phyloP scores from a whole-genome alignment of 176 grass and related monocot species.

The Echinochloa phyllopogon region DNA sequence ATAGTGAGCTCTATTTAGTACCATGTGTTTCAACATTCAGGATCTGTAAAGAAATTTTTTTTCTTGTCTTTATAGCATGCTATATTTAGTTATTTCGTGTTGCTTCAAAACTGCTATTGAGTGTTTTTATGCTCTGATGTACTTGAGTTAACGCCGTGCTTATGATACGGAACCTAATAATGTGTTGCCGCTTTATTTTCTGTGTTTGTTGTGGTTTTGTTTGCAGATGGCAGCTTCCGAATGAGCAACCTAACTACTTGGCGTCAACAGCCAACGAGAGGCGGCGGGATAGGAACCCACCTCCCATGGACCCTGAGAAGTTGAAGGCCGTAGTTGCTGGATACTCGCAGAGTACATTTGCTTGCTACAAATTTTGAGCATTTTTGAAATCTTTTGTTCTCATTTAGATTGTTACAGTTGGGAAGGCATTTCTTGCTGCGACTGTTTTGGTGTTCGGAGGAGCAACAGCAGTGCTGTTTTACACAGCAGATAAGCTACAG shows the following conservation, averaged over 20 bases:
- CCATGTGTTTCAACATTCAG: background rate
- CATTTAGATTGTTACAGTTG: conserved; percentile 62
- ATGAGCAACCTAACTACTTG: conserved; percentile 63
- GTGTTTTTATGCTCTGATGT: background rate
- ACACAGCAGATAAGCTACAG: conserved; percentile 72
- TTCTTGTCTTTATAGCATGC: background rate
- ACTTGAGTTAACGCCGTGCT: background rate
- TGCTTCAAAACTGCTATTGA: background rate
- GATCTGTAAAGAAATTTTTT: background rate
- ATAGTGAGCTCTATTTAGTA: background rate
- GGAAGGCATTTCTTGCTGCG: conserved; percentile 75
- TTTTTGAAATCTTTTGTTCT: conserved; percentile 15
- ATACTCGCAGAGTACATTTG: conserved; percentile 70
- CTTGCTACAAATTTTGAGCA: background rate
- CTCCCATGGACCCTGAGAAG: conserved; percentile 74
- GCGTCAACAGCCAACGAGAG: conserved; percentile 85
- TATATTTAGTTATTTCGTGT: background rate
- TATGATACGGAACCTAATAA: background rate
- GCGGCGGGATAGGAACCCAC: conserved; percentile 60
- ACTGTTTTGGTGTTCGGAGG: conserved; percentile 87
- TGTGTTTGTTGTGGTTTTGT: conserved; percentile 14
- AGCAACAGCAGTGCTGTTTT: conserved; percentile 51
- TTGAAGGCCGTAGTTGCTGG: conserved; percentile 75
- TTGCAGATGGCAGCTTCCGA: conserved; percentile 83
- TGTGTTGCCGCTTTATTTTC: conserved; percentile 1